Percentiles rank a stretch among this genome's conserved stretches.
phyloP scores from a whole-genome alignment of 768 basidiomycete species.

The Trametes cinnabarina region DNA sequence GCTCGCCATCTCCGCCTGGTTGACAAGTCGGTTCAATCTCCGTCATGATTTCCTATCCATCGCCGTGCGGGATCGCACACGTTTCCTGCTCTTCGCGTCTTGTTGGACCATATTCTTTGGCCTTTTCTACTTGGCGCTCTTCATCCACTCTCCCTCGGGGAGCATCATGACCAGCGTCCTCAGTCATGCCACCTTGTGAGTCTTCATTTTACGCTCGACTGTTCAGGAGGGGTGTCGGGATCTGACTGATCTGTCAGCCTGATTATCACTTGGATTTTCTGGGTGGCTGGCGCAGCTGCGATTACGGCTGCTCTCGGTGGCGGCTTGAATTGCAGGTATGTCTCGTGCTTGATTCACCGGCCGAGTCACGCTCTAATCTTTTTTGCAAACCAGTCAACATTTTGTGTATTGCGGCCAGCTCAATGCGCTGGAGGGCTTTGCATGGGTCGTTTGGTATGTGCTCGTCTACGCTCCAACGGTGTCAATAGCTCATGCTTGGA shows the following conservation, averaged over 20 bases:
- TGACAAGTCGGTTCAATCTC: conserved; percentile 58
- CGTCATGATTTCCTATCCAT: conserved; percentile 49
- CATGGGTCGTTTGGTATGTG: conserved; percentile 73
- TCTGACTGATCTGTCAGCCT: conserved; percentile 42
- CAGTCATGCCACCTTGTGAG: conserved; percentile 65
- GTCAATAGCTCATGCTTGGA: not conserved
- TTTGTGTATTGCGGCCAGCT: conserved; percentile 71
- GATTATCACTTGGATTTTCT: conserved; percentile 71
- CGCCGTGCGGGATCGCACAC: conserved; percentile 58
- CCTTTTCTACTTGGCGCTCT: conserved; percentile 50
- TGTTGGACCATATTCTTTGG: conserved; percentile 66
- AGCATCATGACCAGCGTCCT: conserved; percentile 59
- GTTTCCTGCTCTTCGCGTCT: conserved; percentile 68
- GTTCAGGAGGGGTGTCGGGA: not conserved
- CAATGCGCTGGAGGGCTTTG: conserved; percentile 72
- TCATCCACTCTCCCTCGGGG: conserved; percentile 46
- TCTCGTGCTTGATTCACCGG: conserved; percentile 2
- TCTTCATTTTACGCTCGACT: conserved; percentile 8
- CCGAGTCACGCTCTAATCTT: not conserved
- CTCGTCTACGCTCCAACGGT: too few relatives aligned
- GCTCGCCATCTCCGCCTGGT: conserved; percentile 73
- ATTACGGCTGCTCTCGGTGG: conserved; percentile 68
- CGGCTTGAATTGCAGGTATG: conserved; percentile 65
- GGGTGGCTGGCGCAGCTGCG: conserved; percentile 71
- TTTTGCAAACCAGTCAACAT: conserved; percentile 33